Evolutionary conservation across 176 grass and related monocot genomes (phyloP).

Genomic region (Aegilops umbellulata): DNA sequence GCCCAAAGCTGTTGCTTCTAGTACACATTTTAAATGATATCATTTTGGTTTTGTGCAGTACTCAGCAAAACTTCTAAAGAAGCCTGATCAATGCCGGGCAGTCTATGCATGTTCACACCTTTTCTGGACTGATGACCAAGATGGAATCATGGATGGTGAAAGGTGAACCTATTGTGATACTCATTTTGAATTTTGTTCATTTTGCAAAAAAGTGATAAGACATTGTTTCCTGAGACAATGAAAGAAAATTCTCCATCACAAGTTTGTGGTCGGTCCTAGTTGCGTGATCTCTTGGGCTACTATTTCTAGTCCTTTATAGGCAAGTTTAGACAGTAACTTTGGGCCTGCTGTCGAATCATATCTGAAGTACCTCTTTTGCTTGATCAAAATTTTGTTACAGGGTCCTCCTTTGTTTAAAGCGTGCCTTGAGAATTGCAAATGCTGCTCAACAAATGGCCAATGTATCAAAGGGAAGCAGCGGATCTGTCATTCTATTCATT

Average conservation of each 20-base stretch:
- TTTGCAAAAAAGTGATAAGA: slow-evolving; percentile 5
- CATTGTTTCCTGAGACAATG: background rate
- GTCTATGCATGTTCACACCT: slow-evolving; percentile 99
- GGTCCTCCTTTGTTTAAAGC: slow-evolving; percentile 99
- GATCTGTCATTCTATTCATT: slow-evolving; percentile 79
- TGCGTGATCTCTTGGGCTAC: background rate
- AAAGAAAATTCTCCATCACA: slow-evolving; percentile 1
- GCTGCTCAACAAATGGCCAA: slow-evolving; percentile 97
- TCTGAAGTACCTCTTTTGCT: background rate
- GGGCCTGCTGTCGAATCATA: background rate
- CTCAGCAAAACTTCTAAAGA: slow-evolving; percentile 98
- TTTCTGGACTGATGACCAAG: slow-evolving; percentile 97
- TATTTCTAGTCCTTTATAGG: background rate
- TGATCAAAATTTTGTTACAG: slow-evolving; percentile 41
- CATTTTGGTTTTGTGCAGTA: slow-evolving; percentile 56
- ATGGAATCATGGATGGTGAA: slow-evolving; percentile 98
- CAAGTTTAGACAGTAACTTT: background rate
- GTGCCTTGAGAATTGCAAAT: slow-evolving; percentile 95
- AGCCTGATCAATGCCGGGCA: slow-evolving; percentile 94
- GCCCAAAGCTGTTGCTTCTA: background rate
- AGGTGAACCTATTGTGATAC: slow-evolving; percentile 49
- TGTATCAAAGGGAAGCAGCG: slow-evolving; percentile 71
- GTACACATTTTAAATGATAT: slow-evolving; percentile 9
- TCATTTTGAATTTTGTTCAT: background rate
- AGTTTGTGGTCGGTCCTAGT: background rate